Evolutionary conservation across 2,329 filamentous ascomycete genomes (phyloP).

Genomic region (Talaromyces verruculosus): DNA sequence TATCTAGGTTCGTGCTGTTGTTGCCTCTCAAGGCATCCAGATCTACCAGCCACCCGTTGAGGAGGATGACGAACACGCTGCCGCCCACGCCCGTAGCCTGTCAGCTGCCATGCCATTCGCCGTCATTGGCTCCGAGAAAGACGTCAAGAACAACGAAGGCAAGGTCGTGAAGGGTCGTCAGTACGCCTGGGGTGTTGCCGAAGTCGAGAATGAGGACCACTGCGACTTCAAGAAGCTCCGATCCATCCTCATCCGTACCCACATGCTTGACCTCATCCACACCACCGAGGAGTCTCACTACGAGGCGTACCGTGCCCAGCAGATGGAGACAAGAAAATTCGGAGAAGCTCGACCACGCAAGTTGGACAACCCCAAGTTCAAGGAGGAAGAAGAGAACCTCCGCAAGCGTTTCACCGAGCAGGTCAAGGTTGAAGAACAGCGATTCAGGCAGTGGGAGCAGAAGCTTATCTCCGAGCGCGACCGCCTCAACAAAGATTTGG

Average conservation of each 20-base stretch:
- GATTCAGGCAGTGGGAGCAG: conserved; percentile 99
- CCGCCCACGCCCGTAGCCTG: conserved; percentile 88
- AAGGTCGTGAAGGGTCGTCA: conserved; percentile 98
- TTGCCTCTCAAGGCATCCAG: conserved; percentile 98
- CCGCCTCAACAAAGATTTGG: conserved; percentile 98
- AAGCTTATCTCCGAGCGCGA: conserved; percentile 99
- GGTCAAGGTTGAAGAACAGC: conserved; percentile 99
- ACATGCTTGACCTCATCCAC: conserved; percentile 99
- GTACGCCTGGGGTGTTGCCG: conserved; percentile 98
- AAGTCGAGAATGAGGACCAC: conserved; percentile 99
- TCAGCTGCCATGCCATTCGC: conserved; percentile 98
- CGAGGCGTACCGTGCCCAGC: conserved; percentile 96
- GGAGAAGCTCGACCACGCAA: conserved; percentile 96
- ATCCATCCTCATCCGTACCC: conserved; percentile 95
- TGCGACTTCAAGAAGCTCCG: conserved; percentile 99
- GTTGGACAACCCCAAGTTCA: conserved; percentile 99
- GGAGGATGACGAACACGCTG: conserved; percentile 95
- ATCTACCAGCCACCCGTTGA: conserved; percentile 98
- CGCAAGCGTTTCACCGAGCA: conserved; percentile 99
- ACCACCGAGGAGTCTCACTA: conserved; percentile 99
- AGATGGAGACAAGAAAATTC: conserved; percentile 99
- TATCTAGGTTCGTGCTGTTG: conserved; percentile 80
- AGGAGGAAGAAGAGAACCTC: conserved; percentile 97
- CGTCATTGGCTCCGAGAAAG: conserved; percentile 98
- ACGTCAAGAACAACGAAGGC: conserved; percentile 92